Evolutionary conservation across 441 rosid species (phyloP).

Genomic region (Daphne laureola): DNA sequence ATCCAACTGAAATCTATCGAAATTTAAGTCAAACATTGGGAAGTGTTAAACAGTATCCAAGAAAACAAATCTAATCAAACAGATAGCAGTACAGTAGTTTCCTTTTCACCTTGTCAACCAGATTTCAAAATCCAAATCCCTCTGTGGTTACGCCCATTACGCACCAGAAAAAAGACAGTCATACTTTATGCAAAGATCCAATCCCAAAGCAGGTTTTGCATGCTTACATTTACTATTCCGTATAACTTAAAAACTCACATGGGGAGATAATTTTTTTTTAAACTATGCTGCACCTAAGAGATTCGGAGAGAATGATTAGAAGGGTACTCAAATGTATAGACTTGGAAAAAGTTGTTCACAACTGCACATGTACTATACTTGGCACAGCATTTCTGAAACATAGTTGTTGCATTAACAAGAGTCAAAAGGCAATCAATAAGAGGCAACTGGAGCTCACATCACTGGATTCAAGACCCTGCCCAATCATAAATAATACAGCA

Average conservation of each 20-base stretch:
- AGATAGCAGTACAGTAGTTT: background rate
- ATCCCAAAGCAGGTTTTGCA: no score
- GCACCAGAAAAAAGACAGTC: no score
- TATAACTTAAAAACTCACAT: background rate
- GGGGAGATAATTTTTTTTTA: background rate
- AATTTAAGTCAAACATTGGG: background rate
- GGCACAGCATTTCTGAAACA: constrained; percentile 2
- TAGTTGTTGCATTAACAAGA: constrained; percentile 1
- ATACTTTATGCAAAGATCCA: no score
- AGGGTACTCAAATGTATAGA: background rate
- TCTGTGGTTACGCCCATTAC: no score
- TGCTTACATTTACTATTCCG: no score
- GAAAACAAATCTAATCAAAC: background rate
- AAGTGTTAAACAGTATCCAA: background rate
- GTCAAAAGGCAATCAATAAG: constrained; percentile 4
- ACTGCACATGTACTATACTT: background rate
- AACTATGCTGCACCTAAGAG: background rate
- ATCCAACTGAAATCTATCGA: no score
- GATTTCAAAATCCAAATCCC: no score
- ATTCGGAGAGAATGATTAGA: background rate
- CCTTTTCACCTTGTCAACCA: no score
- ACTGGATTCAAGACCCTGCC: constrained; percentile 71
- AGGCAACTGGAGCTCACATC: constrained; percentile 41
- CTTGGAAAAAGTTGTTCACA: background rate
- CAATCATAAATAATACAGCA: constrained; percentile 84